phyloP scores from a whole-genome alignment of 495 filamentous ascomycete species.

The Neurospora sp. region DNA sequence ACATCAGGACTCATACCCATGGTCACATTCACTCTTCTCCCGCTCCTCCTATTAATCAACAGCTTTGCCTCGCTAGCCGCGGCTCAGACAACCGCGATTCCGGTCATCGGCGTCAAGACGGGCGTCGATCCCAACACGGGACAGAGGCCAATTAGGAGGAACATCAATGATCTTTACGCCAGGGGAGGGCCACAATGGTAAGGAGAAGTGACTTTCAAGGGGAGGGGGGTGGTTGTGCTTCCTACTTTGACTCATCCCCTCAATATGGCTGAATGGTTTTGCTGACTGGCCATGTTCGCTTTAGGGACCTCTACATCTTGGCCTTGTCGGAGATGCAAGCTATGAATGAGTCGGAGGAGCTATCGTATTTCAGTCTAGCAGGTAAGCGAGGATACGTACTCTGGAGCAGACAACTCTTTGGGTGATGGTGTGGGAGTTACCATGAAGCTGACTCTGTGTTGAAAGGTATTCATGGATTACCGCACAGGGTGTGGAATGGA shows the following conservation, averaged over 20 bases:
- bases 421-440: background rate
- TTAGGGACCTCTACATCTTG: conserved; percentile 37
- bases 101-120: conserved; percentile 25
- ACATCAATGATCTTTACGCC: conserved; percentile 27
- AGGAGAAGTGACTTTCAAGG: background rate
- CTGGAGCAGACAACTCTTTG: background rate
- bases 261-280: background rate
- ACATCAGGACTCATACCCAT: background rate
- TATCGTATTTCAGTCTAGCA: conserved; percentile 38
- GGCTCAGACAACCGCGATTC: conserved; percentile 11
- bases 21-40: background rate
- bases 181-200: conserved; percentile 32
- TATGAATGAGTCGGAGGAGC: conserved; percentile 27
- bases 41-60: background rate
- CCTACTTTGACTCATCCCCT: background rate
- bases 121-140: conserved; percentile 27
- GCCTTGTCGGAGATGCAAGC: conserved; percentile 32
- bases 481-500: conserved; percentile 38
- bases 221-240: no score
- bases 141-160: conserved; percentile 22
- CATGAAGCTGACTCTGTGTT: background rate
- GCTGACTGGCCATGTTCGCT: background rate
- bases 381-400: conserved; percentile 22
- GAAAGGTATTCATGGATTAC: conserved; percentile 42
- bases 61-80: background rate